Evolutionary conservation across 169 alveolate genomes (phyloP).

Genomic region (Plasmodium vivax): DNA sequence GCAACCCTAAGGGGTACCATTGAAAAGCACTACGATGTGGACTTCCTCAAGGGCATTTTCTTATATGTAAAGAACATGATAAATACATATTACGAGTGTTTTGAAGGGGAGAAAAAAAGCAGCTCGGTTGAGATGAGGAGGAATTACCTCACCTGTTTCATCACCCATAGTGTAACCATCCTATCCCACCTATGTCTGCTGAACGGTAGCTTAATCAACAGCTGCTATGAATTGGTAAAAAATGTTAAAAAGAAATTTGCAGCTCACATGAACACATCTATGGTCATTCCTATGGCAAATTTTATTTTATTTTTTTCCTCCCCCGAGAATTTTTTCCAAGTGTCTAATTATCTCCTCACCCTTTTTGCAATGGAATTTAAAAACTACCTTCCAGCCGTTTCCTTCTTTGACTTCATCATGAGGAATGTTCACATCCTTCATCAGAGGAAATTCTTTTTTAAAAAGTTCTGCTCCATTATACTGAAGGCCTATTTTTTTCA

Average conservation of each 20-base stretch:
- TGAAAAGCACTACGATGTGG: slow-evolving; percentile 13
- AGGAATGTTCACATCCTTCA: slow-evolving; percentile 16
- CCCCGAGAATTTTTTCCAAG: slow-evolving; percentile 17
- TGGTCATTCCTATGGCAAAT: slow-evolving; percentile 18
- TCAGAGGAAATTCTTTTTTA: slow-evolving; percentile 20
- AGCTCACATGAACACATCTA: slow-evolving; percentile 8
- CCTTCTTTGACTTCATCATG: slow-evolving; percentile 56
- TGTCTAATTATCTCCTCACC: slow-evolving; percentile 33
- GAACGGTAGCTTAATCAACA: not conserved
- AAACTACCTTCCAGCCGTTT: slow-evolving; percentile 22
- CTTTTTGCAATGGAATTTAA: slow-evolving; percentile 16
- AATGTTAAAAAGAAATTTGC: slow-evolving; percentile 17
- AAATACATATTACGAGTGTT: not conserved
- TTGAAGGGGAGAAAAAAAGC: not conserved
- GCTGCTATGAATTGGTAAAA: slow-evolving; percentile 18
- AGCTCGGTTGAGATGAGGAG: not conserved
- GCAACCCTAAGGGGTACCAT: not conserved
- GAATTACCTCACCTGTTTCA: slow-evolving; percentile 26
- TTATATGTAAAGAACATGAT: slow-evolving; percentile 26
- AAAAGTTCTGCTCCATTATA: slow-evolving; percentile 15
- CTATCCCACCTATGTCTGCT: slow-evolving; percentile 12
- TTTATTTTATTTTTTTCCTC: slow-evolving; percentile 46
- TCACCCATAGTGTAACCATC: slow-evolving; percentile 27
- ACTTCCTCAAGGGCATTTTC: slow-evolving; percentile 32
- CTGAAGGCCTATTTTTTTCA: slow-evolving; percentile 32